Base-by-base conservation (phyloP, 1,284 basidiomycete genomes). In the Malassezia globosa region DNA sequence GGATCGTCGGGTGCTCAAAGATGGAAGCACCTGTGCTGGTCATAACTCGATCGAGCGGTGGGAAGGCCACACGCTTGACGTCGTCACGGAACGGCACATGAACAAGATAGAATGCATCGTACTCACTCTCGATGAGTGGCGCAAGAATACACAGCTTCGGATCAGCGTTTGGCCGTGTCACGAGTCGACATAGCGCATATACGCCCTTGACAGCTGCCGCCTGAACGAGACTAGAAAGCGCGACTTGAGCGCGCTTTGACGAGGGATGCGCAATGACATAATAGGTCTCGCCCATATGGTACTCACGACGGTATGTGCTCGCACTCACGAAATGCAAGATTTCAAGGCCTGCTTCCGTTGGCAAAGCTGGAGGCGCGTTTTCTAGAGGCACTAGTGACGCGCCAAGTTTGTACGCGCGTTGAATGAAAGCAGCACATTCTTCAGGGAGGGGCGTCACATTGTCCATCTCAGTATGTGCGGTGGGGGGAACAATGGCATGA, bases 81-180 rank as follows among this genome's bases (percentile, higher is more conserved):
- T 97, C 92, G 64, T 96, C 89, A 3, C 87, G 85, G 65, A 95
- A 96, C 0, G 92, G 92, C 76, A 94, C 81, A n/a, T 37, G 62
- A 6, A 55, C 27, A 39, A 50, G 46, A 46, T 51, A 54, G 41
- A 66, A 59, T 44, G 45, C 59, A 29, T 66, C 59, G 31, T 47
- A 54, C 16, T 55, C 52, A 21, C 58, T 45, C 14, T 57, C 54
- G 2, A 60, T 46, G 14, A 52, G 41, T n/a, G 66, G 65, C 33
- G 51, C 55, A 13, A 69, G 56, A 1, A 66, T 41, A 10, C 59
- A 64, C 13, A 69, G 35, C 44, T 55, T 85, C 1, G 88, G 85
- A 55, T 89, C 87, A 52, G 77, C 74, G 7, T 79, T 79, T 42
- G 87, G 82, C 46, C 76, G 80, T 19, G 75, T 75, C 5, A 90